A percentile compares a stretch with the other conserved stretches of the same genome.
These are phyloP conservation scores for Adiantum capillusveneris DNA, from an alignment of 75 land plant species.

Conservation along the genomic window DNA sequence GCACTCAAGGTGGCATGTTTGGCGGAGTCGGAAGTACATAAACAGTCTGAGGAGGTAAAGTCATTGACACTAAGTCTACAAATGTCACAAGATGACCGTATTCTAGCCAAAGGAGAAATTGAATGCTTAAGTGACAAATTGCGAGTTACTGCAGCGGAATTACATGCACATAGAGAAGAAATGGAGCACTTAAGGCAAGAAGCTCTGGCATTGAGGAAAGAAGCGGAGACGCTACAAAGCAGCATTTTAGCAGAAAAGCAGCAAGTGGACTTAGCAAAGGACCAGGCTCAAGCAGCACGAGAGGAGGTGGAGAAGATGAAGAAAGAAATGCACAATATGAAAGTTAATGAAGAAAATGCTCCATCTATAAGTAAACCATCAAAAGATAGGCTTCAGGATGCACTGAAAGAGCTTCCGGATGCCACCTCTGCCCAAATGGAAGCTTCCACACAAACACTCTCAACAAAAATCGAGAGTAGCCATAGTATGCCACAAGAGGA, in stretches of 20 bases:
- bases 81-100: background rate
- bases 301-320: background rate
- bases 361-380: background rate
- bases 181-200: background rate
- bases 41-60: background rate
- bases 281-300: background rate
- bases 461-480: background rate
- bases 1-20: background rate
- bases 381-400: constrained; percentile 7
- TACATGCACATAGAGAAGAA: background rate
- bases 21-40: background rate
- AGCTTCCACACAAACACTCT: too few relatives aligned
- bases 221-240: background rate
- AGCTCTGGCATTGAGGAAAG: background rate
- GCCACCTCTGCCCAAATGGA: too few relatives aligned
- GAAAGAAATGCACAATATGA: background rate
- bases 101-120: background rate
- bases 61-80: background rate
- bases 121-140: background rate
- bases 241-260: background rate
- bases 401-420: background rate
- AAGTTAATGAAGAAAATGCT: background rate
- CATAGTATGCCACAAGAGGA: background rate
- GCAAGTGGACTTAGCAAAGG: background rate
- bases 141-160: background rate